Conservation (phyloP, 2,329 filamentous ascomycete species). For the Calonectria crousiana region DNA sequence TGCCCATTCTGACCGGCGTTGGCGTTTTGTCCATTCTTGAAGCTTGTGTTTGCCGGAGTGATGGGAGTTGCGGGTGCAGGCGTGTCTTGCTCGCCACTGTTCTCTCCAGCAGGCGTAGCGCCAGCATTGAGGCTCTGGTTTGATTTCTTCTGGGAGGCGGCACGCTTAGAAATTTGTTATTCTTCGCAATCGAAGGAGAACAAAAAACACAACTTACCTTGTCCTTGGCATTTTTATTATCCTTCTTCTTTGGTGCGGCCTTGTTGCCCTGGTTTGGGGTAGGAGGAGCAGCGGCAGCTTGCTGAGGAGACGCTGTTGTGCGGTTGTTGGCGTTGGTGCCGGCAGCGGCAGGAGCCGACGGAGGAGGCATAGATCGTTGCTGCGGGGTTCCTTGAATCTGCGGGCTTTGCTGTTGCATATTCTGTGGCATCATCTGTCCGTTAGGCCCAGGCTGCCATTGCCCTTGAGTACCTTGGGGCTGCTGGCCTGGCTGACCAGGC, state of each 20-base stretch:
- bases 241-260: constrained; percentile 83
- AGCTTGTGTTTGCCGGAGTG: constrained; percentile 67
- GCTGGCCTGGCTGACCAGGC: constrained; percentile 51
- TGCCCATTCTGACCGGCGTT: constrained; percentile 49
- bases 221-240: constrained; percentile 71
- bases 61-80: constrained; percentile 74
- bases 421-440: constrained; percentile 55
- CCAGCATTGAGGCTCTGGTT: constrained; percentile 63
- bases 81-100: constrained; percentile 67
- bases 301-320: constrained; percentile 72
- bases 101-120: constrained; percentile 70
- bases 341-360: constrained; percentile 67
- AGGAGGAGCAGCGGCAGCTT: constrained; percentile 76
- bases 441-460: constrained; percentile 58
- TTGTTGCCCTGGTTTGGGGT: constrained; percentile 82
- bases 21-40: constrained; percentile 51
- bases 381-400: constrained; percentile 77
- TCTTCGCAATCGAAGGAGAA: constrained; percentile 9
- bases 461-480: constrained; percentile 46
- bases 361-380: constrained; percentile 77
- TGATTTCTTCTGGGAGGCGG: constrained; percentile 72
- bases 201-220: constrained; percentile 70
- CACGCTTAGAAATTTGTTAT: constrained; percentile 51
- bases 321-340: constrained; percentile 65
- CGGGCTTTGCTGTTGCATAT: constrained; percentile 56